Conservation (phyloP, 2,329 filamentous ascomycete species). For the Neurospora sp. region DNA sequence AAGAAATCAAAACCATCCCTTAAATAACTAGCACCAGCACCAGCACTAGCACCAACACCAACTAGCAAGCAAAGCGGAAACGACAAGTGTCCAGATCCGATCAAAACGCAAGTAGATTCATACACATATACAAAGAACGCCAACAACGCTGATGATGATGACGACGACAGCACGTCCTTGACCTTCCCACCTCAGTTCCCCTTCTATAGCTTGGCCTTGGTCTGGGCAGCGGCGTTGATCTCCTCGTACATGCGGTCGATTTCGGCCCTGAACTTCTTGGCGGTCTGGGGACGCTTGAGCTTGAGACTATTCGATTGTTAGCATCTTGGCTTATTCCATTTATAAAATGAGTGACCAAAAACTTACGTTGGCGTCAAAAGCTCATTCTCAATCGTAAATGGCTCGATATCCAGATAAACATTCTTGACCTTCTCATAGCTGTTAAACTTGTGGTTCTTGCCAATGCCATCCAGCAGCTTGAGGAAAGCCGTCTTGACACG, state of each 20-base stretch:
- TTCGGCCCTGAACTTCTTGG: conserved; percentile 39
- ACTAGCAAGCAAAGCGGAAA: not conserved
- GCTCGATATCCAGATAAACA: conserved; percentile 68
- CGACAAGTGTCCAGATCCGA: not conserved
- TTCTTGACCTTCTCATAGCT: conserved; percentile 77
- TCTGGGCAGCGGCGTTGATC: conserved; percentile 30
- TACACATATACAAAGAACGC: not conserved
- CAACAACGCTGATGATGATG: not conserved
- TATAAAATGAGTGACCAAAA: no score
- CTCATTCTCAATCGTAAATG: conserved; percentile 89
- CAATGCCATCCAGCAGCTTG: conserved; percentile 68
- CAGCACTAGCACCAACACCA: not conserved
- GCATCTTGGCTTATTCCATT: conserved; percentile 2
- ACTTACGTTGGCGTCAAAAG: conserved; percentile 71
- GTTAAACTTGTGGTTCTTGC: conserved; percentile 79
- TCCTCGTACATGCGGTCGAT: conserved; percentile 49
- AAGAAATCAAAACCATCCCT: not conserved
- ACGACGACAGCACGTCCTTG: not conserved
- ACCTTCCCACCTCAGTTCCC: not conserved
- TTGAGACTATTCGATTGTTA: conserved; percentile 36
- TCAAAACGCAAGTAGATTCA: not conserved
- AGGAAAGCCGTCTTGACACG: conserved; percentile 66
- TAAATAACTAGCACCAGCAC: not conserved
- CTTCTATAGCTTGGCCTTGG: conserved; percentile 36
- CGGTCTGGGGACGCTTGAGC: conserved; percentile 48